Conservation (phyloP, 2,329 filamentous ascomycete species). For the Pseudogymnoascus sp. region DNA sequence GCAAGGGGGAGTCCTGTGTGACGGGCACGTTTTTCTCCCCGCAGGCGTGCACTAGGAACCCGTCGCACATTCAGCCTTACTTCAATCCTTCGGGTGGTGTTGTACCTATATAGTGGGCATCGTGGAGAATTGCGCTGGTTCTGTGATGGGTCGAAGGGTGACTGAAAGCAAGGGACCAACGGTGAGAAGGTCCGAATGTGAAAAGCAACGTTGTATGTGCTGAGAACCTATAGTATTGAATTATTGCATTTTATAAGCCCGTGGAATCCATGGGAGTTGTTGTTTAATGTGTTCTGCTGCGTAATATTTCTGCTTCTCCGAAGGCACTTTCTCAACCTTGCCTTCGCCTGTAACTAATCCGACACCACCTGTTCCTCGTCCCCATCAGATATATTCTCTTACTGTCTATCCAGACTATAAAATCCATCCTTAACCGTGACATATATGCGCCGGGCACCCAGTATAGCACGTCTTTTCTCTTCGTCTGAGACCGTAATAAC, state of each 20-base stretch:
- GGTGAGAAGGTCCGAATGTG: not conserved
- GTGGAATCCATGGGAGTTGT: not conserved
- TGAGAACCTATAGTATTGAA: not conserved
- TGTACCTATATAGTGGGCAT: not conserved
- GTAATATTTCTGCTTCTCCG: not conserved
- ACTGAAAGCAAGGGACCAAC: not conserved
- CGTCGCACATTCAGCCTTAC: not conserved
- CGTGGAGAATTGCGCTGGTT: not conserved
- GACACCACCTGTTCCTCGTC: too few relatives aligned
- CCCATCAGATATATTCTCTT: too few relatives aligned
- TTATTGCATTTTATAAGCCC: not conserved
- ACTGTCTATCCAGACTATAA: not conserved
- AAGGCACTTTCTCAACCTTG: not conserved
- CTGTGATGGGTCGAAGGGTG: not conserved
- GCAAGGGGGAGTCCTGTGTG: not conserved
- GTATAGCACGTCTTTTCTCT: not conserved
- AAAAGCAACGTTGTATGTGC: not conserved
- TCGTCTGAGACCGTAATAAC: not conserved
- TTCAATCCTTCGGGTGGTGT: not conserved
- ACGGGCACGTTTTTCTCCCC: not conserved
- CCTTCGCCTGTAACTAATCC: too few relatives aligned
- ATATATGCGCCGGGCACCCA: not conserved
- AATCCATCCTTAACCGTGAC: not conserved
- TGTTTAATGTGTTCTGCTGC: not conserved
- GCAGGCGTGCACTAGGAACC: not conserved